Evolutionary conservation across 1,284 basidiomycete species (phyloP).

Genomic region (Austroboletus niveus): DNA sequence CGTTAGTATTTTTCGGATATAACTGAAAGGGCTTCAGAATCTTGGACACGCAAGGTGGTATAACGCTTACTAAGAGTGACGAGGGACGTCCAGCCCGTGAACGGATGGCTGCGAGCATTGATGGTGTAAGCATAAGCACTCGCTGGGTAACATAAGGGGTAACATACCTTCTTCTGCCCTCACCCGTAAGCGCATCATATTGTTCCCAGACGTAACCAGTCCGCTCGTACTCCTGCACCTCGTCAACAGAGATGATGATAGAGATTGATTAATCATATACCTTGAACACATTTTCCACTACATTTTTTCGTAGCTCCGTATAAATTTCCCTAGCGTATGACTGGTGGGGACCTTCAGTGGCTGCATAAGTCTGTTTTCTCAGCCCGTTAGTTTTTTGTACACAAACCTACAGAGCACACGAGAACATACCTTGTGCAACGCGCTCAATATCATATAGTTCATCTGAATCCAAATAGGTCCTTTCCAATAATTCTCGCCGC

Average conservation of each 20-base stretch:
- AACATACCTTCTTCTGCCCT: slow-evolving; percentile 76
- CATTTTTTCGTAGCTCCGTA: slow-evolving; percentile 71
- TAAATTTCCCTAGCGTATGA: slow-evolving; percentile 77
- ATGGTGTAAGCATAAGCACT: slow-evolving; percentile 5
- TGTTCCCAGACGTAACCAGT: slow-evolving; percentile 98
- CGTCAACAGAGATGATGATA: slow-evolving; percentile 11
- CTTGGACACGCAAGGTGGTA: slow-evolving; percentile 11
- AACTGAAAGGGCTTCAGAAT: slow-evolving; percentile 36
- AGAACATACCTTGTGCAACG: slow-evolving; percentile 67
- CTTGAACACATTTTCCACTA: slow-evolving; percentile 85
- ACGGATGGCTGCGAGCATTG: slow-evolving; percentile 67
- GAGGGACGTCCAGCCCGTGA: slow-evolving; percentile 91
- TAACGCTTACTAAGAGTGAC: slow-evolving; percentile 66
- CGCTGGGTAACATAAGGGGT: slow-evolving; percentile 1
- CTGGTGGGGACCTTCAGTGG: slow-evolving; percentile 79
- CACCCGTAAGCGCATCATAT: slow-evolving; percentile 81
- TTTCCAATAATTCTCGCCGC: slow-evolving; percentile 95
- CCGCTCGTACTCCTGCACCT: slow-evolving; percentile 77
- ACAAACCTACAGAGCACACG: neutral
- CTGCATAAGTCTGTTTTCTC: slow-evolving; percentile 66
- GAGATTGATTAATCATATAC: slow-evolving; percentile 35
- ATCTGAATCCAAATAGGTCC: slow-evolving; percentile 96
- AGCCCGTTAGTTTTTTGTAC: slow-evolving; percentile 5
- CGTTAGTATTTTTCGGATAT: slow-evolving; percentile 56
- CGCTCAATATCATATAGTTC: slow-evolving; percentile 85